These are phyloP conservation scores for Beauveria rudraprayagi DNA, from an alignment of 2,329 filamentous ascomycete genomes.

Conservation along the genomic window DNA sequence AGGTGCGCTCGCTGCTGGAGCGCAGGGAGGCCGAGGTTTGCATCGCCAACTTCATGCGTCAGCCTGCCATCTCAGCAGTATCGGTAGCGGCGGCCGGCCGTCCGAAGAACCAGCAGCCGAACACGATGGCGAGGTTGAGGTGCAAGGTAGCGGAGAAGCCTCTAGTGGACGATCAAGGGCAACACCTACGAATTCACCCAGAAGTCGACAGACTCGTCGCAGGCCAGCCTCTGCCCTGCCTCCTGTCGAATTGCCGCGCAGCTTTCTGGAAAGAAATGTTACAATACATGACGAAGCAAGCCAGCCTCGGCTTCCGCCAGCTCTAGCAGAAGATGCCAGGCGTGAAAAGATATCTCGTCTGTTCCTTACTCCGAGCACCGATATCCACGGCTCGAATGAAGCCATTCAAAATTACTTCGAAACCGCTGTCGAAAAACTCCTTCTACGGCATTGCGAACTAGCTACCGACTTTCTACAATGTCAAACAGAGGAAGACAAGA, in stretches of 20 bases:
- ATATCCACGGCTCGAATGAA: conserved; percentile 18
- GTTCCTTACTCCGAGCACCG: conserved; percentile 18
- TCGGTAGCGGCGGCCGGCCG: conserved; percentile 6
- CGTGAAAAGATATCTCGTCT: conserved; percentile 25
- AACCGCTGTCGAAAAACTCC: conserved; percentile 18
- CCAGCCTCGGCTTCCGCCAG: conserved; percentile 23
- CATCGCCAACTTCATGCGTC: conserved; percentile 6
- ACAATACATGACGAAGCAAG: neutral
- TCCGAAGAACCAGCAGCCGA: conserved; percentile 8
- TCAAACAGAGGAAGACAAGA: conserved; percentile 1
- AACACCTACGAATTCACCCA: conserved; percentile 7
- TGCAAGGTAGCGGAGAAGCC: conserved; percentile 5
- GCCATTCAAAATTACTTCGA: conserved; percentile 26
- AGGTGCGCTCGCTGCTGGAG: conserved; percentile 7
- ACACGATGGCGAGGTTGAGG: conserved; percentile 4
- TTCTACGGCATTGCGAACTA: conserved; percentile 15
- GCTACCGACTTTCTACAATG: conserved; percentile 13
- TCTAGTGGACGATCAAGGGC: conserved; percentile 11
- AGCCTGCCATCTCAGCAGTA: neutral
- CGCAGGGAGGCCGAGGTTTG: neutral
- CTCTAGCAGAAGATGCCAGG: conserved; percentile 25
- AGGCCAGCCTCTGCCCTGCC: conserved; percentile 13
- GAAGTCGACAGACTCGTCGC: conserved; percentile 16
- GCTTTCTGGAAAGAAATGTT: conserved; percentile 9
- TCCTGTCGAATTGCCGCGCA: conserved; percentile 5